Base-by-base conservation (phyloP, 305 asterid genomes). In the Lippia alba region DNA sequence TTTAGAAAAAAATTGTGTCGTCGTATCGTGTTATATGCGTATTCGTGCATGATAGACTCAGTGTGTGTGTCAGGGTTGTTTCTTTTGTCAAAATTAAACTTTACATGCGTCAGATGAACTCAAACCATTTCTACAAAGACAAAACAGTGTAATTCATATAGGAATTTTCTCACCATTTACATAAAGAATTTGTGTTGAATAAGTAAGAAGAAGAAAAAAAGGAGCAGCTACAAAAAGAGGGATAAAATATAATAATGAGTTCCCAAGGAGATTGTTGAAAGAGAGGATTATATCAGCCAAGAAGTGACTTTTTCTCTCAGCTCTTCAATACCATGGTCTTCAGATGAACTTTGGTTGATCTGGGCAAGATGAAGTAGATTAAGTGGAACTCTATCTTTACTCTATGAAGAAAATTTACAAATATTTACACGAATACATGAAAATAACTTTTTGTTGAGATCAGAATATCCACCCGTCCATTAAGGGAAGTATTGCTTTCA, bases 271-370 rank as follows among this genome's bases (percentile, higher is more conserved):
- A 64, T 17, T 11, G 24, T 7, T 15, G 39, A 6, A 57, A 12
- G 20, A 34, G 40, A 4, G 15, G 9, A 50, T 15, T 61, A 75
- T 56, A 56, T 65, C 41, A 81, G 18, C 83, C 83, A 75, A 50
- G 73, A 50, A 66, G 50, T 34, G 50, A 81, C 16, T 67, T 78
- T 81, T 17, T 72, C 79, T 61, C 60, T 48, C 46, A 81, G 40
- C 50, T 73, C 77, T 53, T 71, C 77, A 51, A 75, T 32, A 44
- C 6, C 40, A 64, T 64, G 64, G 12, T 7, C 77, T 39, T 56
- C 75, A 16, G 18, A 32, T 10, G 69, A 64, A 60, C 5, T 55
- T 48, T 51, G 36, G 64, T 61, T 77, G 44, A 56, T 49, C 78
- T 74, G 72, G 3, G 51, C 30, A 66, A 46, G 55, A 54, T 10